Evolutionary conservation across 805 yeast species (phyloP).

Genomic region (Sugiyamaella valdiviana): DNA sequence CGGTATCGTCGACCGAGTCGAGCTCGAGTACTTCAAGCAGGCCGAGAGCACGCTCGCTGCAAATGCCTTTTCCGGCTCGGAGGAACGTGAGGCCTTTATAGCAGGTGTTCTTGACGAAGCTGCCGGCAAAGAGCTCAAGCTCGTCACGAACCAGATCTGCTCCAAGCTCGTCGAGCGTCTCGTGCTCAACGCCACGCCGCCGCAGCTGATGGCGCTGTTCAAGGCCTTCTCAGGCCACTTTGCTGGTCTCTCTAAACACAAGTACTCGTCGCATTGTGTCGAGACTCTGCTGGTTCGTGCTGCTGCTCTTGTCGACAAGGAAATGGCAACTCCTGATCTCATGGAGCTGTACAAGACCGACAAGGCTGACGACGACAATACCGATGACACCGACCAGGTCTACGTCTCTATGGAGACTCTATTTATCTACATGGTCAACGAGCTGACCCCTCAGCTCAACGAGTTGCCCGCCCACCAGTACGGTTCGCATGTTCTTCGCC

Average conservation of each 20-base stretch:
- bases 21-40: conserved; percentile 84
- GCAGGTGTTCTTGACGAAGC: conserved; percentile 78
- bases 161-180: conserved; percentile 88
- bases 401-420: conserved; percentile 58
- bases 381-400: conserved; percentile 32
- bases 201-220: conserved; percentile 60
- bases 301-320: conserved; percentile 71
- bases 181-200: conserved; percentile 56
- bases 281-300: conserved; percentile 75
- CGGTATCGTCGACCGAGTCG: conserved; percentile 79
- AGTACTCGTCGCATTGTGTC: conserved; percentile 88
- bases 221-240: conserved; percentile 68
- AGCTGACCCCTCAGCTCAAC: conserved; percentile 52
- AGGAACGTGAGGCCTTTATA: conserved; percentile 68
- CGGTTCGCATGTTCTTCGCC: conserved; percentile 81
- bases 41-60: conserved; percentile 83
- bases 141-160: conserved; percentile 91
- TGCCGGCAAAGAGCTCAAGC: conserved; percentile 80
- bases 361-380: not conserved
- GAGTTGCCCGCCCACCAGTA: conserved; percentile 68
- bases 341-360: conserved; percentile 1
- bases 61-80: conserved; percentile 66
- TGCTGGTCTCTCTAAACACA: conserved; percentile 71
- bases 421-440: conserved; percentile 59
- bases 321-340: conserved; percentile 42